Evolutionary conservation across 192 early-diverging fungal species (phyloP).

Genomic region (Backusella australiensis): DNA sequence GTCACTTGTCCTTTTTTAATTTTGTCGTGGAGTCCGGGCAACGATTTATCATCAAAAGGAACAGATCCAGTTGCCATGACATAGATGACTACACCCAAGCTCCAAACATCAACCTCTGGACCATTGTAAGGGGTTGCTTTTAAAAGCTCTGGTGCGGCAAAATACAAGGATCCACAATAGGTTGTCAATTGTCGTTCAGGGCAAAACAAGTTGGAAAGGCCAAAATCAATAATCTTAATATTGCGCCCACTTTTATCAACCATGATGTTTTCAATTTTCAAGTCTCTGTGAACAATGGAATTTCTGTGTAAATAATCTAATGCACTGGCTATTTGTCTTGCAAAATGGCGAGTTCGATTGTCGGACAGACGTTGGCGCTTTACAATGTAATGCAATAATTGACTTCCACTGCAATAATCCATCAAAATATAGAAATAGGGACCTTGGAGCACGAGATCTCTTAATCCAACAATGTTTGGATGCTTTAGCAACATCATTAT

Average conservation of each 20-base stretch:
- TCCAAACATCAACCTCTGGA: conserved; percentile 89
- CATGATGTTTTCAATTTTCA: conserved; percentile 86
- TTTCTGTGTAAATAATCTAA: conserved; percentile 56
- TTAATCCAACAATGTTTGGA: conserved; percentile 78
- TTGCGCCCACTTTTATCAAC: conserved; percentile 55
- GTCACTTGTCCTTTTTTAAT: conserved; percentile 77
- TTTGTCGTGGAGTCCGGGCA: conserved; percentile 81
- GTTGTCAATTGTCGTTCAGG: conserved; percentile 52
- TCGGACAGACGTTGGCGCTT: conserved; percentile 75
- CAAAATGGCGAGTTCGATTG: conserved; percentile 70
- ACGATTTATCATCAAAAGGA: conserved; percentile 83
- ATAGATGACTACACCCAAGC: conserved; percentile 83
- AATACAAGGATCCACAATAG: conserved; percentile 70
- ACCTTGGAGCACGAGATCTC: conserved; percentile 61
- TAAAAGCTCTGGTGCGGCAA: conserved; percentile 84
- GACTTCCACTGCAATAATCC: conserved; percentile 79
- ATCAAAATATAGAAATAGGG: conserved; percentile 75
- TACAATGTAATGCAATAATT: conserved; percentile 83
- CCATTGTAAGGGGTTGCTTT: conserved; percentile 77
- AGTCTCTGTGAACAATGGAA: conserved; percentile 68
- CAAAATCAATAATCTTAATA: conserved; percentile 89
- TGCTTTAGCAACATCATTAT: conserved; percentile 80
- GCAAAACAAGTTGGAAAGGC: conserved; percentile 72
- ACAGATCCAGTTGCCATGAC: conserved; percentile 80
- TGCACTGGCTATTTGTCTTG: conserved; percentile 72